phyloP scores from a whole-genome alignment of 331 rosid genomes.

The Pyracantha coccinea region DNA sequence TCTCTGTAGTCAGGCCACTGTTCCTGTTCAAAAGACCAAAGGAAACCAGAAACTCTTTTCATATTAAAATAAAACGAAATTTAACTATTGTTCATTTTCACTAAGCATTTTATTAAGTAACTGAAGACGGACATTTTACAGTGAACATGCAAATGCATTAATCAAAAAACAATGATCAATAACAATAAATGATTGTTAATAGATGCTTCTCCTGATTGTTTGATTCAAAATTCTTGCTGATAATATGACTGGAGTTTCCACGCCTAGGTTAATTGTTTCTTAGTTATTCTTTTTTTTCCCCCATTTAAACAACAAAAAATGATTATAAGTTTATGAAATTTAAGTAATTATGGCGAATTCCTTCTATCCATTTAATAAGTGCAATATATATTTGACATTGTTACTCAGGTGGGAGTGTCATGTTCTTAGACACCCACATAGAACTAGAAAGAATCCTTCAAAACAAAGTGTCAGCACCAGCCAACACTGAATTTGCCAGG shows the following conservation, averaged over 20 bases:
- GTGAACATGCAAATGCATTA: not conserved
- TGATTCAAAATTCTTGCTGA: too few relatives aligned
- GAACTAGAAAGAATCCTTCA: not conserved
- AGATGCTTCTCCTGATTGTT: too few relatives aligned
- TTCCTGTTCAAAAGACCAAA: constrained; percentile 42
- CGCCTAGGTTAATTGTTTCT: too few relatives aligned
- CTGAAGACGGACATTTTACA: not conserved
- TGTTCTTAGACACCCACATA: not conserved
- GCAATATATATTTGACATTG: not conserved
- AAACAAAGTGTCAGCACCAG: not conserved
- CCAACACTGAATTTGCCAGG: too few relatives aligned
- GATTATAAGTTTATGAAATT: too few relatives aligned
- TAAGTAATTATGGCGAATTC: not conserved
- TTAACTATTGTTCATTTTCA: not conserved
- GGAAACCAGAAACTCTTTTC: constrained; percentile 14
- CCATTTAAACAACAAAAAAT: too few relatives aligned
- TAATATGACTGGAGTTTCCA: too few relatives aligned
- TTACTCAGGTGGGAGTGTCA: not conserved
- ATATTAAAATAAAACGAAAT: not conserved
- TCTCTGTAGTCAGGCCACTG: constrained; percentile 57
- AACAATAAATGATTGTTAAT: too few relatives aligned
- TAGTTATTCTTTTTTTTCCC: too few relatives aligned
- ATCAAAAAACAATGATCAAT: not conserved
- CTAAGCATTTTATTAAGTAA: not conserved
- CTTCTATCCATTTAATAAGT: not conserved